Percentiles rank a stretch among this genome's conserved stretches.
phyloP scores from a whole-genome alignment of 2,329 filamentous ascomycete genomes.

The Xylaria sp. region DNA sequence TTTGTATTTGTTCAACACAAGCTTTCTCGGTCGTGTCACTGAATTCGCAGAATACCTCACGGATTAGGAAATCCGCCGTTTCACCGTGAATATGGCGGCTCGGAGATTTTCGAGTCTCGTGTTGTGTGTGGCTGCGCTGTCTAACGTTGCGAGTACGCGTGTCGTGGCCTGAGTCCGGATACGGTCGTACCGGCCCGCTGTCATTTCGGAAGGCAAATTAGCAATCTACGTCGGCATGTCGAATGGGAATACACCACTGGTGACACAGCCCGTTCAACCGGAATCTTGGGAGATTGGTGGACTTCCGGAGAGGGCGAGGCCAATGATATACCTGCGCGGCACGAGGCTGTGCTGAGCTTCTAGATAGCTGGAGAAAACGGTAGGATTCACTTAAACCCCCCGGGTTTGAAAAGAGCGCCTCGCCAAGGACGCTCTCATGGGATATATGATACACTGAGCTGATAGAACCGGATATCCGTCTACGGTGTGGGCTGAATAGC shows the following conservation, averaged over 20 bases:
- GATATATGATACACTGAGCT: not conserved
- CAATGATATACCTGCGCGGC: not conserved
- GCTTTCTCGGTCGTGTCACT: not conserved
- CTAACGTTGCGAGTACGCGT: not conserved
- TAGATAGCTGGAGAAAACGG: not conserved
- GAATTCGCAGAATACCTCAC: not conserved
- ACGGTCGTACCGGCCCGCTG: not conserved
- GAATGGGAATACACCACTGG: not conserved
- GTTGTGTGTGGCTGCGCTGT: not conserved
- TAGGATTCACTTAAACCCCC: no score
- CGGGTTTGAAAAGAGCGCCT: no score
- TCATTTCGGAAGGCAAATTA: not conserved
- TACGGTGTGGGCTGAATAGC: not conserved
- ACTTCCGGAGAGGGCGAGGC: not conserved
- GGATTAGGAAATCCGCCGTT: not conserved
- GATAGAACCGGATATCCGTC: not conserved
- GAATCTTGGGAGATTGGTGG: not conserved
- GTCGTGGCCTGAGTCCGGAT: not conserved
- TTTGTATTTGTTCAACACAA: not conserved
- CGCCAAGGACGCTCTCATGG: no score
- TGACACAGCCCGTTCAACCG: not conserved
- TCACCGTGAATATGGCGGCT: not conserved
- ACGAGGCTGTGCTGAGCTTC: not conserved
- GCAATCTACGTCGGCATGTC: not conserved
- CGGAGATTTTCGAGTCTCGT: not conserved